Evolutionary conservation across 1,284 basidiomycete genomes (phyloP).

Genomic region (Rhodotorula sp.): DNA sequence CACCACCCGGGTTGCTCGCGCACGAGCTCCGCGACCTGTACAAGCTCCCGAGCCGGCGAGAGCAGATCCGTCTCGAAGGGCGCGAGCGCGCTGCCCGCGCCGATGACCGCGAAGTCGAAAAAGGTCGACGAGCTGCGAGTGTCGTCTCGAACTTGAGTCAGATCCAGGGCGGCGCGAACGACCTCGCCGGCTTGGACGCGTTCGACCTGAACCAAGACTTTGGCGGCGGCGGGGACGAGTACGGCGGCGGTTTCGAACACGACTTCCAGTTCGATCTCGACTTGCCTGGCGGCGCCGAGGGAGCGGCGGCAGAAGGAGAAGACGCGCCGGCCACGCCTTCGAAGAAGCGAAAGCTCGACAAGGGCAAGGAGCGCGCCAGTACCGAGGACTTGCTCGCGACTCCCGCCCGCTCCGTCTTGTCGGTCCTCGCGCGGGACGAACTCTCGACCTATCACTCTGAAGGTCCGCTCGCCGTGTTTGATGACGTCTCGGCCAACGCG

Average conservation of each 20-base stretch:
- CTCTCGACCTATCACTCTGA: constrained; percentile 21
- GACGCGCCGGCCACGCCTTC: constrained; percentile 12
- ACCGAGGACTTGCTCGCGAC: constrained; percentile 8
- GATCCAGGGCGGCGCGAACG: not conserved
- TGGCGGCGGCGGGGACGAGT: constrained; percentile 25
- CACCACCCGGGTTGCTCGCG: constrained; percentile 30
- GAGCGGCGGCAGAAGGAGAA: not conserved
- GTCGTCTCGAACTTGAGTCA: constrained; percentile 23
- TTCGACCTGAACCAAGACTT: constrained; percentile 27
- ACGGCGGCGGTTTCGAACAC: constrained; percentile 17
- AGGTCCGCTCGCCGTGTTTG: constrained; percentile 37
- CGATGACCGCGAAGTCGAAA: constrained; percentile 23
- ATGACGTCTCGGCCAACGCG: constrained; percentile 17
- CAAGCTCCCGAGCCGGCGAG: constrained; percentile 34
- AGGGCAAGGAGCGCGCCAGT: constrained; percentile 9
- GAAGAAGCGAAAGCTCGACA: constrained; percentile 24
- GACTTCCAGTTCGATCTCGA: constrained; percentile 31
- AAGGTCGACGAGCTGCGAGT: constrained; percentile 23
- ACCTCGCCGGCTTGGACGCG: constrained; percentile 10
- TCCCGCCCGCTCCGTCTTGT: constrained; percentile 14
- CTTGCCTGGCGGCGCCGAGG: constrained; percentile 12
- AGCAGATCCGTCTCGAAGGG: constrained; percentile 29
- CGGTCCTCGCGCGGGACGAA: constrained; percentile 14
- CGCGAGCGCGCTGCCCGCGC: too few species aligned
- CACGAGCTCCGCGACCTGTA: constrained; percentile 31